Evolutionary conservation across 2,329 filamentous ascomycete species (phyloP), one percentile per base, ranked within the genome.

Genomic region (Aureobasidium sp.): DNA sequence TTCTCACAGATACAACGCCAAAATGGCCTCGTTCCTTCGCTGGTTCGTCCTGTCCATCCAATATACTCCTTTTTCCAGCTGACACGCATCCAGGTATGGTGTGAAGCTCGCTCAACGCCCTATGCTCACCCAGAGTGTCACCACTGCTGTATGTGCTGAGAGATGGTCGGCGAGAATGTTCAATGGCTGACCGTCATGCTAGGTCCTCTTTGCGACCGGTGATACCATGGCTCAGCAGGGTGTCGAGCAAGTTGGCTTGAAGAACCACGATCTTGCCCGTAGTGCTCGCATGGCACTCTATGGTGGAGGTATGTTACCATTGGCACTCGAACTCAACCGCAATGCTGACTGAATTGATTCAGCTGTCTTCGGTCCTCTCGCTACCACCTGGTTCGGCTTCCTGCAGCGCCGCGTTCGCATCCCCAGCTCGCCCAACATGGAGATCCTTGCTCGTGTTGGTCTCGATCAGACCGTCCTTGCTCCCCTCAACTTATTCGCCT

Each of bases 191-290:
- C 46, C 27, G 13, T 37, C 23, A 43, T 21, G 23, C 21, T 65
- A 85, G 83, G 73, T 97, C 62, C 86, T 99, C 64, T 99, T 97
- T 73, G 92, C 88, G 61, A 89, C 91, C 15, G 94, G 94, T 69
- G 94, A 99, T 77, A 80, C 88, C 63, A 86, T 95, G 66, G 90
- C 94, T 38, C 94, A 99, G 76, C 93, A 97, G 76, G 80, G 84
- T 37, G 89, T 99, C 62, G 93, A 97, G 77, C 86, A 85, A 73
- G 86, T 82, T 69, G 92, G 91, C 19, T 66, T 88, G 27, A 76
- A 86, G 67, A 87, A 88, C 65, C 93, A 99, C 73, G 75, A 89
- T 67, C 69, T 84, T 38, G 76, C 77, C 29, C 83, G 89, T 57
- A 92, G 89, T 31, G 85, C 80, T 11, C 85, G 89, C 67, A 94